Evolutionary conservation across 148 eudicot species (phyloP), one percentile per base, ranked within the genome.

Genomic region (Simmondsia chinensis): DNA sequence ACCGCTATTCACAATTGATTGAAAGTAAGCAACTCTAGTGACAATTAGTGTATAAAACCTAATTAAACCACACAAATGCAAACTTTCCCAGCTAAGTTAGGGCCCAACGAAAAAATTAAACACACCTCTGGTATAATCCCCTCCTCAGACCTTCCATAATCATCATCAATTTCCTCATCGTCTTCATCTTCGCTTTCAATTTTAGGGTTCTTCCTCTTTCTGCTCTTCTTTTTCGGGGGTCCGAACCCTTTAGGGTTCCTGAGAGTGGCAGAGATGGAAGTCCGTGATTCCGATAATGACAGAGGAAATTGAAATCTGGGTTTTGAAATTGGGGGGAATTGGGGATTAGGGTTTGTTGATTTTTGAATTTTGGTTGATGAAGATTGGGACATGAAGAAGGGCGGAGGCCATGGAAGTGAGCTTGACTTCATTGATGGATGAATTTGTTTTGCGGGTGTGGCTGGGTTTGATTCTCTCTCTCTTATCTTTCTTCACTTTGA

Each of bases 101-200:
- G n/a, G n/a, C n/a, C n/a, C n/a, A n/a, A n/a, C n/a, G n/a, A n/a
- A n/a, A n/a, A n/a, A n/a, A n/a, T n/a, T n/a, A n/a, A n/a, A n/a
- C n/a, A n/a, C n/a, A n/a, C n/a, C 39, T 91, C 95, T 26, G 99
- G 99, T 26, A 91, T 91, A 4, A 91, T 56, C 35, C 78, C 93
- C 62, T 54, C 55, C 11, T 73, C 82, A 33, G 18, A n/a, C n/a
- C 28, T 9, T 69, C 80, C 67, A 0, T 73, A 76, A 0, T 83
- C 86, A 0, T 72, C 69, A 0, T 69, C 71, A 0, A 68, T 72
- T 0, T 78, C 73, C 0, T 81, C 82, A 0, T 57, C 37, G 0
- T 46, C 51, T 0, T 64, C 65, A 7, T 57, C 44, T 0, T 51
- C 34, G 14, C 65, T 31, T 31, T 39, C 18, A 15, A 23, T 43